phyloP scores from a whole-genome alignment of 2,329 filamentous ascomycete species.

The Hypoxylon sp. region DNA sequence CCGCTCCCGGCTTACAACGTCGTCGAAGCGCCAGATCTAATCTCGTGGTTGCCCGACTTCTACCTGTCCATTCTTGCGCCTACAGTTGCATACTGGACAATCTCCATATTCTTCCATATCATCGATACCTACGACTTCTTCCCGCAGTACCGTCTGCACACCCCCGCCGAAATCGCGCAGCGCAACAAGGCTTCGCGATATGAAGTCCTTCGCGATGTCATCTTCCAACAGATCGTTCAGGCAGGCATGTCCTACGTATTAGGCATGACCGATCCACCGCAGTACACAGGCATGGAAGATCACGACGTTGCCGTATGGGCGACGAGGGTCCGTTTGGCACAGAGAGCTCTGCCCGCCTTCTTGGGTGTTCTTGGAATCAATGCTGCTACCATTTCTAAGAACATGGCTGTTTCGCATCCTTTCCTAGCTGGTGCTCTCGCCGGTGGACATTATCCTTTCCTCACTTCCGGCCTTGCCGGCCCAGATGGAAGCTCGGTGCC shows the following conservation, averaged over 20 bases:
- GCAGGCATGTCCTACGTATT: constrained; percentile 74
- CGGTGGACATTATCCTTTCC: constrained; percentile 81
- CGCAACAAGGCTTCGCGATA: constrained; percentile 86
- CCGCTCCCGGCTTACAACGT: constrained; percentile 86
- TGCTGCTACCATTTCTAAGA: constrained; percentile 77
- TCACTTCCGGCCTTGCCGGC: constrained; percentile 66
- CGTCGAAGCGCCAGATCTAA: constrained; percentile 72
- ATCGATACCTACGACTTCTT: constrained; percentile 88
- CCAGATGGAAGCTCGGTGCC: constrained; percentile 64
- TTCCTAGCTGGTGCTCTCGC: constrained; percentile 77
- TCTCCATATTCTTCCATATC: constrained; percentile 86
- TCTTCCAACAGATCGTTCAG: constrained; percentile 92
- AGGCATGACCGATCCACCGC: constrained; percentile 74
- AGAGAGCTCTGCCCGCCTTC: constrained; percentile 77
- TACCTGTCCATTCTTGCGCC: constrained; percentile 79
- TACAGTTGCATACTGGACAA: constrained; percentile 84
- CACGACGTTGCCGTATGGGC: constrained; percentile 94
- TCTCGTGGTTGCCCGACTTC: constrained; percentile 83
- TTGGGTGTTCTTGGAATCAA: constrained; percentile 80
- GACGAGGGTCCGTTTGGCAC: constrained; percentile 78
- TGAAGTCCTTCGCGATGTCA: constrained; percentile 88
- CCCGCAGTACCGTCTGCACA: constrained; percentile 92
- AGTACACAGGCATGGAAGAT: constrained; percentile 78
- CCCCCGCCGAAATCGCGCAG: constrained; percentile 87
- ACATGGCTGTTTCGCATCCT: constrained; percentile 74